These are phyloP conservation scores for Henckelia pumila DNA, from an alignment of 257 asterid genomes.

Conservation along the genomic window DNA sequence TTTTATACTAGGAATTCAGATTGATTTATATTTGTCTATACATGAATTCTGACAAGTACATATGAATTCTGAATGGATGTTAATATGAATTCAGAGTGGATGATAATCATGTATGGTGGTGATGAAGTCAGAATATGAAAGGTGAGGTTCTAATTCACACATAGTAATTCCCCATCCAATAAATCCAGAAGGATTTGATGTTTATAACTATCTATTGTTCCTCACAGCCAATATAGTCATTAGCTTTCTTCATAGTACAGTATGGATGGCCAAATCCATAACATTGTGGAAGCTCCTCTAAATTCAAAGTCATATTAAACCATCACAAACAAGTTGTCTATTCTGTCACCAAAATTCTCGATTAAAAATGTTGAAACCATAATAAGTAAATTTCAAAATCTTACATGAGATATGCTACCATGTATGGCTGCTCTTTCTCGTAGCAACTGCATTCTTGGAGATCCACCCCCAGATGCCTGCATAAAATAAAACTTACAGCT, in stretches of 20 bases:
- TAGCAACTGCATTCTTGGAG: constrained; percentile 79
- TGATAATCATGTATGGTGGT: not conserved
- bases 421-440: constrained; percentile 95
- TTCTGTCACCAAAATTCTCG: constrained; percentile 3
- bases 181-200: not conserved
- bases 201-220: not conserved
- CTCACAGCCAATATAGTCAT: not conserved
- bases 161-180: not conserved
- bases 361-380: constrained; percentile 9
- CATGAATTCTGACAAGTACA: too few species aligned
- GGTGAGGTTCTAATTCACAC: not conserved
- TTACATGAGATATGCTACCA: constrained; percentile 94
- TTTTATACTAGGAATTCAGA: too few species aligned
- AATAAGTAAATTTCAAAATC: constrained; percentile 26
- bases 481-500: constrained; percentile 24
- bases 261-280: not conserved
- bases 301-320: constrained; percentile 13
- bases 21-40: too few species aligned
- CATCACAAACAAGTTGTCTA: constrained; percentile 9
- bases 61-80: too few species aligned
- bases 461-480: constrained; percentile 92
- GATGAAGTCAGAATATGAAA: not conserved
- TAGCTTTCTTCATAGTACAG: not conserved
- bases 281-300: constrained; percentile 4
- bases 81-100: too few species aligned